Evolutionary conservation across 2,329 filamentous ascomycete genomes (phyloP), one percentile per base, ranked within the genome.

Genomic region (Trichophyton rubrum): DNA sequence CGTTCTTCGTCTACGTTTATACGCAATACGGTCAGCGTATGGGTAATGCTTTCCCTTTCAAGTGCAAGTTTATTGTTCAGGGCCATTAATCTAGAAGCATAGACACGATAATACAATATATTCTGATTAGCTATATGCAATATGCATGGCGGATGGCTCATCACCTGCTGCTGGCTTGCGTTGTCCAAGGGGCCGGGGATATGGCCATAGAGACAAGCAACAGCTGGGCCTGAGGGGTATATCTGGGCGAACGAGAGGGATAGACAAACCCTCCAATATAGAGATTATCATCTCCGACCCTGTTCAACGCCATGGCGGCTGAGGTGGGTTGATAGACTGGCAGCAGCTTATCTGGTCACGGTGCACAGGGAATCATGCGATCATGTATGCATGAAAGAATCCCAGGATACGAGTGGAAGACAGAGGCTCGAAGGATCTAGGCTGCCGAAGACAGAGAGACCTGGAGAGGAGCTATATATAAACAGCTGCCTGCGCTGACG

Each of bases 21-120:
- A 55, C 83, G 82, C 62, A 92, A 74, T 45, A 93, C 88, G 3
- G 91, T 95, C n/a, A 97, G 79, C 33, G 97, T 82, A 74, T 96
- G 91, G 2, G 90, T 95, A 71, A 99, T 90, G 65, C 86, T 85
- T 66, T 85, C 83, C 64, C 87, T 82, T 65, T 82, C 76, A 56
- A 97, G 79, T 40, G 85, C 81, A 59, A 86, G 80, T 63, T 85
- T 85, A 63, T 87, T 85, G 62, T 85, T 85, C 64, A 96, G 77
- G 47, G 87, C 85, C 77, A 91, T 91, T 65, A 95, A 82, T 61
- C 91, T 95, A 73, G 24, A 57, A 61, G 66, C 11, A 49, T 33
- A 35, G 27, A 17, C 45, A 60, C 45, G 49, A 43, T 11, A 49
- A 17, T 33, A 20, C 33, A 55, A 9, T 33, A 33, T 55, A 33